A percentile compares a stretch with the other conserved stretches of the same genome.
These are phyloP conservation scores for Penicillium herquei DNA, from an alignment of 495 filamentous ascomycete genomes.

Conservation along the genomic window DNA sequence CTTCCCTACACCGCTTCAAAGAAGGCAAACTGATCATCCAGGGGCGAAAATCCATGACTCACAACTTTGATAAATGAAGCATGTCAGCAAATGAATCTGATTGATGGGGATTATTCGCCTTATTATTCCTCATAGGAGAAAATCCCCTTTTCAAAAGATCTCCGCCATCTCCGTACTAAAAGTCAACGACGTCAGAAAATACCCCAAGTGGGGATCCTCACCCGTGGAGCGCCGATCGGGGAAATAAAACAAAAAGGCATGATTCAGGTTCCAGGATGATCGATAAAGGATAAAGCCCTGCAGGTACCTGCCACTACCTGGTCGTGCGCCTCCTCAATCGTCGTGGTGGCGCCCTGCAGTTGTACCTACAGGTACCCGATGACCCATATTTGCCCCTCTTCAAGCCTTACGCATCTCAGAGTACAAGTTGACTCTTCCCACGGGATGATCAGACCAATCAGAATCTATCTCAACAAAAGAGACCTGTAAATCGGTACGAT, in stretches of 20 bases:
- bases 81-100: background rate
- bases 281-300: conserved; percentile 24
- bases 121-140: background rate
- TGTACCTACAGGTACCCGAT: conserved; percentile 31
- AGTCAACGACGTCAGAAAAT: conserved; percentile 20
- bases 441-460: background rate
- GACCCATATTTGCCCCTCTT: background rate
- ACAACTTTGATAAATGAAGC: background rate
- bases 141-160: no score
- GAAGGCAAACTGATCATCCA: conserved; percentile 16
- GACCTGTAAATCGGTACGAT: no score
- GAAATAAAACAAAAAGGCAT: background rate
- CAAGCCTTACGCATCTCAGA: conserved; percentile 4
- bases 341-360: conserved; percentile 19
- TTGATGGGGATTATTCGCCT: background rate
- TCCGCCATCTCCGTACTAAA: background rate
- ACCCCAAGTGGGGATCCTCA: background rate
- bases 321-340: conserved; percentile 9
- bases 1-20: conserved; percentile 18
- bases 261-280: conserved; percentile 20
- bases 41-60: background rate
- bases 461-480: background rate
- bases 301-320: conserved; percentile 32
- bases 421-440: background rate
- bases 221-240: conserved; percentile 11